These are phyloP conservation scores for Vicia sativa DNA, from an alignment of 306 rosid genomes.

Conservation along the genomic window DNA sequence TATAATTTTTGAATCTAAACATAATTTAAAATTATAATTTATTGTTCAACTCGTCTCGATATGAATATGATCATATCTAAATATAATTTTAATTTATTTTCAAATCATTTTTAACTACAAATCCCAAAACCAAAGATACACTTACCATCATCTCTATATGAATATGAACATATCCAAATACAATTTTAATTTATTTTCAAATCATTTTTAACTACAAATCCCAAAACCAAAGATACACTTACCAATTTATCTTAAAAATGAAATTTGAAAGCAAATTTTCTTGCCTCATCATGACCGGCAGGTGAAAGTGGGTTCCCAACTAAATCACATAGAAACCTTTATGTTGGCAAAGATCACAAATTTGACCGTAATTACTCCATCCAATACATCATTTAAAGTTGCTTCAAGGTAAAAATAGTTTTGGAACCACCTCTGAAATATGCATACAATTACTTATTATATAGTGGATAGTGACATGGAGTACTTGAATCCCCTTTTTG, in stretches of 20 bases:
- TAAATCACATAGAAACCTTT: conserved; percentile 41
- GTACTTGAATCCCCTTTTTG: conserved; percentile 3
- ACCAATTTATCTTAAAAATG: not conserved
- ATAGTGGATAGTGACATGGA: conserved; percentile 30
- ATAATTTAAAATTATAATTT: too few species aligned
- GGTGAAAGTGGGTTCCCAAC: conserved; percentile 69
- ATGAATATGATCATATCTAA: too few species aligned
- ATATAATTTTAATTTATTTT: too few species aligned
- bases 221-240: too few species aligned
- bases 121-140: too few species aligned
- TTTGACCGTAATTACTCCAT: conserved; percentile 48
- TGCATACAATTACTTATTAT: not conserved
- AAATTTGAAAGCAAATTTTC: conserved; percentile 25
- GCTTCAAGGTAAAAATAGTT: conserved; percentile 34
- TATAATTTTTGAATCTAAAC: too few species aligned
- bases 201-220: too few species aligned
- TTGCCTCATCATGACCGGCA: conserved; percentile 40
- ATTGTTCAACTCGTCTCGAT: too few species aligned
- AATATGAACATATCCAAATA: too few species aligned
- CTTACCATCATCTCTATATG: too few species aligned
- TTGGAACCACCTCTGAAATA: conserved; percentile 39
- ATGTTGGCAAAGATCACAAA: conserved; percentile 42
- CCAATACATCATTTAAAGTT: conserved; percentile 48
- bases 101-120: too few species aligned
- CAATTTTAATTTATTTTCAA: too few species aligned